Evolutionary conservation across 257 asterid genomes (phyloP).

Genomic region (Thymus quinquecostatus): DNA sequence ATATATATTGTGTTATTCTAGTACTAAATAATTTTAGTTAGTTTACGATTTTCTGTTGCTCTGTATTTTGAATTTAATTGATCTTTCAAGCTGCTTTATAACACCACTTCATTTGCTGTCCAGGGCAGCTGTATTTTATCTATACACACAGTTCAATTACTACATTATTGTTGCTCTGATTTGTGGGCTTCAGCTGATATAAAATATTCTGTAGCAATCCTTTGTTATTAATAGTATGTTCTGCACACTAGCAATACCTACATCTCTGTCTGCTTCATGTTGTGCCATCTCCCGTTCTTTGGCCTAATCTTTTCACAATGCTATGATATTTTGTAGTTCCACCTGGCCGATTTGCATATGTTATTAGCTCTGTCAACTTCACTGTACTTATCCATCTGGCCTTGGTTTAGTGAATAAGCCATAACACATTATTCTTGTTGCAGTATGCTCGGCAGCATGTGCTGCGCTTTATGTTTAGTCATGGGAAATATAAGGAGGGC

Average conservation of each 20-base stretch:
- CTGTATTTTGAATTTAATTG: neutral
- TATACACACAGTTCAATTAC: constrained; percentile 9
- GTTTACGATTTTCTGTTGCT: neutral
- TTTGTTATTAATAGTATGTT: constrained; percentile 5
- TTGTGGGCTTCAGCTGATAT: constrained; percentile 26
- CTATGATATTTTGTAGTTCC: constrained; percentile 9
- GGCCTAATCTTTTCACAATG: constrained; percentile 4
- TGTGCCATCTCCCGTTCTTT: constrained; percentile 11
- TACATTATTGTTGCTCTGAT: constrained; percentile 2
- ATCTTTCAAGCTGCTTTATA: constrained; percentile 14
- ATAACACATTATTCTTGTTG: constrained; percentile 35
- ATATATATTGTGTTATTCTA: constrained; percentile 38
- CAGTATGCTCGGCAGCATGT: constrained; percentile 94
- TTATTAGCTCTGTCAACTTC: constrained; percentile 25
- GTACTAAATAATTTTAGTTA: neutral
- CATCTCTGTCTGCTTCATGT: constrained; percentile 20
- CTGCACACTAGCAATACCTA: neutral
- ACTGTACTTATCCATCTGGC: constrained; percentile 19
- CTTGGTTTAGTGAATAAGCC: constrained; percentile 15
- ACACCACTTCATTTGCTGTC: constrained; percentile 2
- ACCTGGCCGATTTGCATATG: constrained; percentile 17
- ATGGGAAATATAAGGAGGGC: constrained; percentile 87
- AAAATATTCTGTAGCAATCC: constrained; percentile 12
- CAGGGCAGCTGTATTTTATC: constrained; percentile 11
- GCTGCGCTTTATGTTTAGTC: constrained; percentile 91